Evolutionary conservation across 2,329 filamentous ascomycete genomes (phyloP), one percentile per base, ranked within the genome.

Genomic region (Penicillium griseofulvum): DNA sequence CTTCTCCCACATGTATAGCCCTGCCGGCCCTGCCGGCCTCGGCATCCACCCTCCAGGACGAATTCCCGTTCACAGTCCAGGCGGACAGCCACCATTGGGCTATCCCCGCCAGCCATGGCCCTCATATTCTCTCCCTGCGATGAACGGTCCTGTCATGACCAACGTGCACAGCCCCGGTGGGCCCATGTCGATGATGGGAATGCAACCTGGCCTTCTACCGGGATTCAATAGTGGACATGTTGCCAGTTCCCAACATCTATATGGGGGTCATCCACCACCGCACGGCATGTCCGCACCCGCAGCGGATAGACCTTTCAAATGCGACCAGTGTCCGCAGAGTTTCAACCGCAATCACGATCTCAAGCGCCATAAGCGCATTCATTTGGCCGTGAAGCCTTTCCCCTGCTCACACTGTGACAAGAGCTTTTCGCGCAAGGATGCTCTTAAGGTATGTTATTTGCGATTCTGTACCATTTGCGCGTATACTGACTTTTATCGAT

Each of bases 301-400:
- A 28, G 87, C 88, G 54, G 93, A 97, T 64, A 85, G 93, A 5
- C 94, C 94, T 0, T 97, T 96, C 80, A 92, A 92, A 74, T 99
- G 94, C 71, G 91, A 97, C 65, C 83, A 89, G 69, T 99, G 94
- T 68, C 85, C 89, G 0, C 91, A 96, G 71, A 92, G 90, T 36
- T 99, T 99, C 78, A 97, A 96, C 73, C 83, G 94, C 5, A 97
- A 97, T 62, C 94, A 97, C 69, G 94, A 97, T 69, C 75, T 97
- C 65, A 99, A 99, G 76, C 84, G 94, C 49, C 94, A 99, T 73
- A 96, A 96, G 80, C 81, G 91, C 47, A 97, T 97, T 56, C 94
- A 99, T 74, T 76, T 97, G 55, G 90, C 91, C 0, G 90, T 97
- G 38, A 99, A 99, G 80, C 94, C 94, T 0, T 97, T 93, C 72